Evolutionary conservation across 345 rosid species (phyloP), one percentile per base, ranked within the genome.

Genomic region (Conringia planisiliqua): DNA sequence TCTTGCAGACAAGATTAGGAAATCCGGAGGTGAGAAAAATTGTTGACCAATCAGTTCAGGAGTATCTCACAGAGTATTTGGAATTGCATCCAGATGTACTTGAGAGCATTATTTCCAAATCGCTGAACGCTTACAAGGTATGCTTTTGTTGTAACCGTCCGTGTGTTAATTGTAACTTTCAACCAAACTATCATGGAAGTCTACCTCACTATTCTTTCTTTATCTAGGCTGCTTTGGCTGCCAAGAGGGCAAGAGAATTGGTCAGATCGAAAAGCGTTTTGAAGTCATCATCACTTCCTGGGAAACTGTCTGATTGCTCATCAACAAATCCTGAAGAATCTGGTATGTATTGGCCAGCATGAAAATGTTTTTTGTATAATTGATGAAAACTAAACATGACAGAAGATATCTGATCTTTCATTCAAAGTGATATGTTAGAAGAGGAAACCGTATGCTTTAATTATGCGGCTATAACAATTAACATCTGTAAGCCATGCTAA

Each of bases 71-170:
- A 0, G 99, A 92, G 79, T 96, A 74, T 85, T 76, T 96, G 81
- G 99, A 96, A 84, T 76, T 96, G 88, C 98, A 96, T 82, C 99
- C 99, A 22, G 89, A 90, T 81, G 89, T 89, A 48, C 93, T 96
- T 80, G 99, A 96, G 66, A 87, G 84, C 72, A 86, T 96, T 71
- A 83, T 96, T 66, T 88, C 99, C 60, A 92, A 96, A 75, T 86
- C 99, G 52, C 85, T 95, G 26, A 95, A 87, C 84, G 98, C 99
- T 68, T 91, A 92, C 76, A 92, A 89, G 99, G 99, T 95, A 80
- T 56, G 46, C 55, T 77, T 56, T 59, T 48, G 46, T 7, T 22
- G 30, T 50, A 43, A 43, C 5, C 40, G 48, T n/a, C 7, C 8
- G 18, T 43, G 14, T 65, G 29, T 42, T n/a, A 22, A 50, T 29